Percentiles rank a stretch among this genome's conserved stretches.
phyloP scores from a whole-genome alignment of 148 eudicot species.

The Vaccinium darrowii region DNA sequence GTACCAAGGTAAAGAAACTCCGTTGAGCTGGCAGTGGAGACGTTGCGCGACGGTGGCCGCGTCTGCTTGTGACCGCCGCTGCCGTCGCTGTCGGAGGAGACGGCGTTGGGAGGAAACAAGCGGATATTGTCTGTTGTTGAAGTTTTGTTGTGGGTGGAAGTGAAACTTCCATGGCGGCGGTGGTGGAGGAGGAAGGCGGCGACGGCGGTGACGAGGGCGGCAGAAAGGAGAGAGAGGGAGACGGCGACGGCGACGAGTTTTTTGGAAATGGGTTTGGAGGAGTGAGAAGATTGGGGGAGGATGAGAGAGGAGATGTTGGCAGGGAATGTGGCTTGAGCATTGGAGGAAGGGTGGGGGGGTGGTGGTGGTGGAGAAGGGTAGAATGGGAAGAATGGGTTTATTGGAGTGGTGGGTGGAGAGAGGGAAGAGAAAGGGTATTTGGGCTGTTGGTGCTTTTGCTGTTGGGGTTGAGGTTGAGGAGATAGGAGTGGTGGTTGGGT shows the following conservation, averaged over 20 bases:
- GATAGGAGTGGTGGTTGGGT: slow-evolving; percentile 24
- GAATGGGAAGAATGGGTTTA: slow-evolving; percentile 25
- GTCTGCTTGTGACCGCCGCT: slow-evolving; percentile 14
- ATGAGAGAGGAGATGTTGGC: slow-evolving; percentile 84
- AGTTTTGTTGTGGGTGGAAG: neutral
- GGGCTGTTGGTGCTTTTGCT: slow-evolving; percentile 17
- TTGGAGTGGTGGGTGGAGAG: slow-evolving; percentile 11
- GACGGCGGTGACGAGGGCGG: slow-evolving; percentile 32
- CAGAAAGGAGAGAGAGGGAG: slow-evolving; percentile 35
- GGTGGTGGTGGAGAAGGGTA: slow-evolving; percentile 43
- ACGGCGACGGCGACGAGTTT: slow-evolving; percentile 42
- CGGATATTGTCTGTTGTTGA: slow-evolving; percentile 35
- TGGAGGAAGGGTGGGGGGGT: slow-evolving; percentile 37
- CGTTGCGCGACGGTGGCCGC: slow-evolving; percentile 6
- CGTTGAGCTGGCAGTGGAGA: slow-evolving; percentile 44
- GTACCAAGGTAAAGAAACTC: slow-evolving; percentile 69
- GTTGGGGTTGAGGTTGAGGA: slow-evolving; percentile 8
- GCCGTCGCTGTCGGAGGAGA: slow-evolving; percentile 34
- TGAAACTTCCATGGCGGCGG: neutral
- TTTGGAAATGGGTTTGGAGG: slow-evolving; percentile 39
- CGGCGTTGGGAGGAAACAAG: slow-evolving; percentile 36
- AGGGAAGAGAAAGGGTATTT: slow-evolving; percentile 27
- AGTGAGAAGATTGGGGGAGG: slow-evolving; percentile 39
- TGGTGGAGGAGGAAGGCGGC: slow-evolving; percentile 37
- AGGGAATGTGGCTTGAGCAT: slow-evolving; percentile 61